Evolutionary conservation across 306 rosid species (phyloP), one percentile per base, ranked within the genome.

Genomic region (Glycine tomentella): DNA sequence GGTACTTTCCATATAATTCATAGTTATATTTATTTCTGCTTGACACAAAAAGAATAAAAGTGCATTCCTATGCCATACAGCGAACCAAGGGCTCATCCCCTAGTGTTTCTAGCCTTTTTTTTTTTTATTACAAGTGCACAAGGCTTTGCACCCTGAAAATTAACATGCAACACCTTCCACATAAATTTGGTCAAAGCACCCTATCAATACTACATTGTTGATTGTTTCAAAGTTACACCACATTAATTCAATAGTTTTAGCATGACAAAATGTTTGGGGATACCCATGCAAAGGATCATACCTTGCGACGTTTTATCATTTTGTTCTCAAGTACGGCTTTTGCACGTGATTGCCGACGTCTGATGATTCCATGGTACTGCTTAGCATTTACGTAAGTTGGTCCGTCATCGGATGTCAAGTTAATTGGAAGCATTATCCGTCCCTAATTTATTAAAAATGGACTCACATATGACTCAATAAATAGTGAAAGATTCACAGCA

Each of bases 321-420:
- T 82, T 89, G 4, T 85, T 88, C 85, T 33, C 76, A 74, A 88
- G 82, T 12, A 89, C 81, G 44, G 95, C 92, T 86, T 92, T 92
- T 2, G 95, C 95, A 14, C 95, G 93, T 16, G 94, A 89, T 82
- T 89, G 90, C 76, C 97, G 67, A 25, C 97, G 97, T 73, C 95
- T 82, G 68, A 92, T 75, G 88, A 92, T 92, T 81, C 97, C 95
- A 63, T 81, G 92, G 81, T 92, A 92, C 76, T 92, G 97, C 90
- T 92, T 92, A 64, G 97, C 95, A 84, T 92, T 92, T 40, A 92
- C 97, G 50, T 88, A 92, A 38, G 91, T 90, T 14, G 97, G 95
- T 82, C 90, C 97, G 25, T 92, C 95, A 82, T 92, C 89, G 0
- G 84, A 74, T 68, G 88, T 77, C 88, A 87, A 40, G 85, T 81